Evolutionary conservation across 805 yeast genomes (phyloP), one percentile per base, ranked within the genome.

Genomic region (Kluyveromyces lactis): DNA sequence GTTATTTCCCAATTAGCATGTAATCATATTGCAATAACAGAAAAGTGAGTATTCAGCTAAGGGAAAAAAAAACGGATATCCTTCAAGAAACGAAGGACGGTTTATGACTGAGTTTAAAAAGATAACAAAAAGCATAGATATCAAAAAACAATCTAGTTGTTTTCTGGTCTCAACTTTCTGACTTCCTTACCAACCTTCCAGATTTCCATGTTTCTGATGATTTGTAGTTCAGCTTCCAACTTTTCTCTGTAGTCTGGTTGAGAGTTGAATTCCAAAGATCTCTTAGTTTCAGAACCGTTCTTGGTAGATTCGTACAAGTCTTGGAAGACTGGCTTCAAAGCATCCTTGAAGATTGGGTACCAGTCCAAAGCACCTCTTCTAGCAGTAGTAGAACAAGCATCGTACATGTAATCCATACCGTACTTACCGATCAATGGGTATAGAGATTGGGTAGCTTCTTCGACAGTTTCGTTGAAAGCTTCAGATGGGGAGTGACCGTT

Each of bases 331-430:
- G 98, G 97, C 78, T 92, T 92, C 72, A 92, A 79, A 64, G 97
- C 96, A 57, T 86, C 90, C 80, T 89, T 89, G 87, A 92, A 92
- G 71, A 83, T 75, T 71, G 97, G 97, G 78, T 92, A 90, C 98
- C 98, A 92, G 77, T 92, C 98, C 61, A 92, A 79, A 66, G 98
- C 98, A 79, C 98, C 98, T 77, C 98, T 86, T 80, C 97, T 87
- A 62, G 98, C 98, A 55, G 98, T 92, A 64, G 98, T 92, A 55
- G 98, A 92, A 75, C 98, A 92, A 61, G 98, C 98, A 67, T 92
- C 97, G 81, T 92, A 92, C 98, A 92, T 92, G 90, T 92, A 92
- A 74, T 92, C 98, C 98, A 92, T 92, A 75, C 98, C 98, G 79
- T 92, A 85, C 73, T 86, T 87, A 73, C 98, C 98, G 58, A 92